Conservation (phyloP, 2,329 filamentous ascomycete genomes). For the Colletotrichum tofieldiae region DNA sequence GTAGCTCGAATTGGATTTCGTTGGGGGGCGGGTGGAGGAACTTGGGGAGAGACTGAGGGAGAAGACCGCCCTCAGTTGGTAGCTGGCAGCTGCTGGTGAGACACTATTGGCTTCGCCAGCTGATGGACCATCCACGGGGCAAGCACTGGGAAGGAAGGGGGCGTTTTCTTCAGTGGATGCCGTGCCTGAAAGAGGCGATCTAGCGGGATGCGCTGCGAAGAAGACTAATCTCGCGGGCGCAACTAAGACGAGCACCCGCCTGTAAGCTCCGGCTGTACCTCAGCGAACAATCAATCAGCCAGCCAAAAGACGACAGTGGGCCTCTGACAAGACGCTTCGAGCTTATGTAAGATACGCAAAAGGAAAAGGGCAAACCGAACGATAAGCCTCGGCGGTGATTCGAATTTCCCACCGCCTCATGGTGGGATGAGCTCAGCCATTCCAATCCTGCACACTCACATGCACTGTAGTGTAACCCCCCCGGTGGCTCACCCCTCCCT, state of each 20-base stretch:
- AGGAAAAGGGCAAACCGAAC: too few relatives aligned
- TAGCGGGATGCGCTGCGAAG: conserved; percentile 8
- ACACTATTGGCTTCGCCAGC: not conserved
- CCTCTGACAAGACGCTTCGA: not conserved
- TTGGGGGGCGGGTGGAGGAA: conserved; percentile 33
- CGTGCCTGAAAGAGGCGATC: conserved; percentile 17
- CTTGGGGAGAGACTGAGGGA: not conserved
- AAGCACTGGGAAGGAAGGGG: not conserved
- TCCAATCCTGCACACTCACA: not conserved
- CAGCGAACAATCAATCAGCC: not conserved
- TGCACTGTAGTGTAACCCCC: not conserved
- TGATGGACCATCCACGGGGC: not conserved
- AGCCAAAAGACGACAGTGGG: not conserved
- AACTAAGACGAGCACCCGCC: not conserved
- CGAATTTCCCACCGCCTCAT: not conserved
- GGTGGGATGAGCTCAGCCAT: not conserved
- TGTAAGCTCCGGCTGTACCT: not conserved
- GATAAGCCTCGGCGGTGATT: not conserved
- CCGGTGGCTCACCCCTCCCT: not conserved
- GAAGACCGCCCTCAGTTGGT: not conserved
- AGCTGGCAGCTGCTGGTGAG: not conserved
- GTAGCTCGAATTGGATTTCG: conserved; percentile 37
- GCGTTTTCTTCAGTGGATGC: conserved; percentile 37
- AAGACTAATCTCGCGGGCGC: not conserved
- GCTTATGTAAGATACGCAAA: not conserved